phyloP scores from a whole-genome alignment of 2,329 filamentous ascomycete species.

The Fusarium pseudograminearum region DNA sequence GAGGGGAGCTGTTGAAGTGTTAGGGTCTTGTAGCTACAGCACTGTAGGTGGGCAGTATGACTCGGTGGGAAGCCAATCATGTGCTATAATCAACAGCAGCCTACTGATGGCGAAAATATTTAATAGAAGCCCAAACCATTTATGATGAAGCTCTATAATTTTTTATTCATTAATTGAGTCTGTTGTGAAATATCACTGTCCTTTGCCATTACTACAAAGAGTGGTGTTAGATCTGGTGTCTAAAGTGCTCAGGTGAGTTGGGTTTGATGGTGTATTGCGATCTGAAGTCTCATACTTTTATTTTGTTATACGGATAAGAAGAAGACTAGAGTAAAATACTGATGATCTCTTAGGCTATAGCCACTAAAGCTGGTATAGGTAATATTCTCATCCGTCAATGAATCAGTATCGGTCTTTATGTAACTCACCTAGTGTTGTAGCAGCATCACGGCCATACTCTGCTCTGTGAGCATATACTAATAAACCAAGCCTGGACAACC shows the following conservation, averaged over 20 bases:
- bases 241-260: not conserved
- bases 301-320: no score
- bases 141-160: not conserved
- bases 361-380: no score
- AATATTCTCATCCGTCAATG: no score
- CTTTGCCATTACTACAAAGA: not conserved
- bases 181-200: not conserved
- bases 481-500: not conserved
- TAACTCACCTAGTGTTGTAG: not conserved
- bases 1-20: constrained; percentile 40
- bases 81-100: not conserved
- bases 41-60: not conserved
- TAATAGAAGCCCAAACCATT: not conserved
- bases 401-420: no score
- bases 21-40: constrained; percentile 21
- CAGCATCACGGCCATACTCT: not conserved
- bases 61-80: constrained; percentile 33
- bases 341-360: no score
- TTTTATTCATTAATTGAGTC: not conserved
- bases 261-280: no score
- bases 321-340: no score
- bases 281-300: no score
- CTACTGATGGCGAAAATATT: not conserved
- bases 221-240: not conserved
- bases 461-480: not conserved